Percentiles rank a stretch among this genome's conserved stretches.
These are phyloP conservation scores for Leccinum longicurvipes DNA, from an alignment of 768 basidiomycete species.

Conservation along the genomic window DNA sequence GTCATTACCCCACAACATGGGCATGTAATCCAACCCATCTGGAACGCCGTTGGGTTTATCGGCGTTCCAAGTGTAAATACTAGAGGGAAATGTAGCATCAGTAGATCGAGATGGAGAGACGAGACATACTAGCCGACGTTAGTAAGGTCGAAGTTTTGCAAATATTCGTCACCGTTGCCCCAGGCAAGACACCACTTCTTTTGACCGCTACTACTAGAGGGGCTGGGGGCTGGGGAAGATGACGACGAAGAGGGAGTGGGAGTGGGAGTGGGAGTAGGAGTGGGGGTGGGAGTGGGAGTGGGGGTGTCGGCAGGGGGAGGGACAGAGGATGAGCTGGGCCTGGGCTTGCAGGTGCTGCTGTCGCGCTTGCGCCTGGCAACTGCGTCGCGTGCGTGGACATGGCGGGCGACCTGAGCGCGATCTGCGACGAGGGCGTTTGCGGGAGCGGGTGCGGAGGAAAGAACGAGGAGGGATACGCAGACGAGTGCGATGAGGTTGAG, in stretches of 20 bases:
- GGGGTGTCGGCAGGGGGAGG: not conserved
- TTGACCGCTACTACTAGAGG: not conserved
- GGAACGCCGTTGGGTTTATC: constrained; percentile 34
- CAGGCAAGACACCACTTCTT: constrained; percentile 65
- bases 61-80: constrained; percentile 67
- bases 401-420: constrained; percentile 41
- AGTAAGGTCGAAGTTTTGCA: constrained; percentile 45
- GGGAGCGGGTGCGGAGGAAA: constrained; percentile 44
- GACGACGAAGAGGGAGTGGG: constrained; percentile 7
- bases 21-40: constrained; percentile 44
- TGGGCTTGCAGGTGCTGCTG: constrained; percentile 51
- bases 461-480: constrained; percentile 53
- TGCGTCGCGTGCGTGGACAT: constrained; percentile 42
- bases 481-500: constrained; percentile 58
- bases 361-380: constrained; percentile 49
- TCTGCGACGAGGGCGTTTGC: constrained; percentile 52
- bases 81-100: constrained; percentile 11
- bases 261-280: constrained; percentile 12
- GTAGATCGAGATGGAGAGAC: not conserved
- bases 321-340: constrained; percentile 33
- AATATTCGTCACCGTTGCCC: constrained; percentile 47
- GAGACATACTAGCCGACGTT: constrained; percentile 42
- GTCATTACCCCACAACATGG: constrained; percentile 66
- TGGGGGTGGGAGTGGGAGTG: constrained; percentile 1
- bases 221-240: constrained; percentile 18